phyloP scores from a whole-genome alignment of 495 filamentous ascomycete species.

The Xylaria flabelliformis region DNA sequence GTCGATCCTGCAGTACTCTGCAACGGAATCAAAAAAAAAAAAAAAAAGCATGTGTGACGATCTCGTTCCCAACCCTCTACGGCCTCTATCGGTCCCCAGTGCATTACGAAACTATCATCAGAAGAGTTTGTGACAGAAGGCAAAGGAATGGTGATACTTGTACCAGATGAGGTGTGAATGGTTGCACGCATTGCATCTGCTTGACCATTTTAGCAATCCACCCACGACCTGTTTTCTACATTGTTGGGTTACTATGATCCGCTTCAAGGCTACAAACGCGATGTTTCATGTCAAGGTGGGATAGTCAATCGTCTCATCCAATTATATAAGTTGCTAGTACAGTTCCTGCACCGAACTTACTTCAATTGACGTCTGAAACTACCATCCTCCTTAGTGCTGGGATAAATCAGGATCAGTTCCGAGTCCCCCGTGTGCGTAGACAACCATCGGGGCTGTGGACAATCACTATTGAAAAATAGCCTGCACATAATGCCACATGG shows the following conservation, averaged over 20 bases:
- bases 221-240: background rate
- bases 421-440: background rate
- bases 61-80: constrained; percentile 1
- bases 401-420: background rate
- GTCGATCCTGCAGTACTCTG: constrained; percentile 7
- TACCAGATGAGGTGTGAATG: background rate
- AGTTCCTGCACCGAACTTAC: background rate
- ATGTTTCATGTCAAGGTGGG: background rate
- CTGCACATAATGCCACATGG: background rate
- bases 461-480: background rate
- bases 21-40: constrained; percentile 22
- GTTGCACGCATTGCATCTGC: constrained; percentile 1
- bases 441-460: background rate
- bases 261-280: background rate
- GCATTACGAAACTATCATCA: constrained; percentile 3
- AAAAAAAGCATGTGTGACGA: constrained; percentile 25
- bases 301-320: background rate
- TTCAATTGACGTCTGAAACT: background rate
- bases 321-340: background rate
- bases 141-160: background rate
- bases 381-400: background rate
- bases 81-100: background rate
- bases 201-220: background rate
- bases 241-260: background rate
- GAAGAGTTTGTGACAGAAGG: background rate